Evolutionary conservation across 2,329 filamentous ascomycete genomes (phyloP), one percentile per base, ranked within the genome.

Genomic region (Fusarium sp.): DNA sequence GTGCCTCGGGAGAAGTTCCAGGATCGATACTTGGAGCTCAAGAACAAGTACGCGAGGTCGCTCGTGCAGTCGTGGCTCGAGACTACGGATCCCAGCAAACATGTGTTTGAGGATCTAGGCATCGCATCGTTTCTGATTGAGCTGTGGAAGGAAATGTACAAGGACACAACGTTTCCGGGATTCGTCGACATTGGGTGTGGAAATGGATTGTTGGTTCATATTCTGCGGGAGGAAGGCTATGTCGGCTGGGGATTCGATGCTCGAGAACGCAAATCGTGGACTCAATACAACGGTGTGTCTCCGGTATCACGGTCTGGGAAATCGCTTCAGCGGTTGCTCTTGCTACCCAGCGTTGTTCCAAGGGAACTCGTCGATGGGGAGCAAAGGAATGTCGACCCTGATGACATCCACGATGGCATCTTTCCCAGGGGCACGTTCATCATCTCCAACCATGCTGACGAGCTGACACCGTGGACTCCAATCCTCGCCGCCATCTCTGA

Each of bases 141-240:
- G 82, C 83, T 98, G 3, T 99, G 96, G 96, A 82, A 84, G 12
- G 89, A 92, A 62, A 95, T 97, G 90, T 98, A 98, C 78, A 76
- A 73, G 39, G 77, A 77, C 43, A 62, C 50, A 1, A 65, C 71
- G 0, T 98, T 97, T 73, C 93, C 94, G 0, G 95, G 95, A 1
- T 99, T 98, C 75, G 93, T 98, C 18, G 96, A 99, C 76, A 94
- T 99, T 47, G 96, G 95, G 6, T 98, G 96, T 77, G 96, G 96
- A 2, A 99, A 98, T 76, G 96, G 96, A 1, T 84, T 99, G 4
- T 87, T 99, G 2, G 93, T 97, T 8, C 89, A 97, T 76, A 88
- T 99, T 39, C 87, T 99, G 6, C 86, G 90, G 13, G 83, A 87
- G 63, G 95, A 98, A 81, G 94, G 94, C 11, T 98, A 94, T 79